Evolutionary conservation across 371 early-diverging fungal species (phyloP).

Genomic region (Gilbertella persicaria): DNA sequence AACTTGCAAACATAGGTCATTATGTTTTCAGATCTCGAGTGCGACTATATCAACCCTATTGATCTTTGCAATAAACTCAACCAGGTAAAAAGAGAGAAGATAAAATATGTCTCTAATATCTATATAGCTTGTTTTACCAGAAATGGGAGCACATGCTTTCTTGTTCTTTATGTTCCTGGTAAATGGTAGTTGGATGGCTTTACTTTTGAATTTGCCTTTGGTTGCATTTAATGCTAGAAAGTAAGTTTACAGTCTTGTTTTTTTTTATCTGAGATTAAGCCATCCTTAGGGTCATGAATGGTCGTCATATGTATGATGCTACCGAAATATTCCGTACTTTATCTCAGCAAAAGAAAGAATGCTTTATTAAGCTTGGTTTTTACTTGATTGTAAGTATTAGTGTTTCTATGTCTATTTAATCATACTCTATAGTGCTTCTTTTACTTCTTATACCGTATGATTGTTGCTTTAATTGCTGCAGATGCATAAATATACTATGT

Average conservation of each 20-base stretch:
- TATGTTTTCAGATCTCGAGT: conserved; percentile 92
- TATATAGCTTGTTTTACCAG: conserved; percentile 89
- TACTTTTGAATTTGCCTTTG: conserved; percentile 85
- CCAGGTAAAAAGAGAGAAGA: conserved; percentile 59
- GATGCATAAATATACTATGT: conserved; percentile 34
- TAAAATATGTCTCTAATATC: not conserved
- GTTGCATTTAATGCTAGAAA: conserved; percentile 83
- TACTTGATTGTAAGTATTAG: conserved; percentile 74
- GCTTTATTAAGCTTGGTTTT: conserved; percentile 93
- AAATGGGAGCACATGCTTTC: conserved; percentile 83
- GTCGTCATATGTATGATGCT: conserved; percentile 91
- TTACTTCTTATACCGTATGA: conserved; percentile 85
- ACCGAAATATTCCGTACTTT: conserved; percentile 96
- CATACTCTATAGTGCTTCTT: conserved; percentile 72
- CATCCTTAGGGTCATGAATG: conserved; percentile 66
- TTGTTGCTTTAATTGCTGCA: conserved; percentile 67
- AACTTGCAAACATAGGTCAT: conserved; percentile 66
- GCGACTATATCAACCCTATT: conserved; percentile 98
- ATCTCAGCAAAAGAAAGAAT: conserved; percentile 88
- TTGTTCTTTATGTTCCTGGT: conserved; percentile 82
- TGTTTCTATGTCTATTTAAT: not conserved
- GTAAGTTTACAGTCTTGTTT: conserved; percentile 52
- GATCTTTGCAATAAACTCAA: conserved; percentile 96
- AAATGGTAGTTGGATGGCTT: conserved; percentile 85
- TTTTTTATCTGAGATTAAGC: conserved; percentile 1